Evolutionary conservation across 306 rosid species (phyloP), one percentile per base, ranked within the genome.

Genomic region (Calophaca sinica): DNA sequence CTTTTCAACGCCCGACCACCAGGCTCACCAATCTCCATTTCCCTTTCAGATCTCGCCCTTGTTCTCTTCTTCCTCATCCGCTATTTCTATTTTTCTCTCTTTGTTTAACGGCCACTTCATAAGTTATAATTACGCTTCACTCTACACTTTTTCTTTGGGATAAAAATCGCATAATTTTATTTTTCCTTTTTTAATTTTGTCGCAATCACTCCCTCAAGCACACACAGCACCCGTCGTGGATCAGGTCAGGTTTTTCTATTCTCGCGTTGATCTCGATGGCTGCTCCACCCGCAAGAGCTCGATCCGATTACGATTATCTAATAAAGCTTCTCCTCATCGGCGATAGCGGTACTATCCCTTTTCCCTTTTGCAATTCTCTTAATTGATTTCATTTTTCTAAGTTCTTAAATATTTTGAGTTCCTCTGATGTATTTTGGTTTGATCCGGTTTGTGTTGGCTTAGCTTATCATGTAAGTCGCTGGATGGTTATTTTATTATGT

Each of bases 301-400:
- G 97, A 60, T 91, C 97, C 64, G 97, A 92, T 87, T 89, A 92
- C 75, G 97, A 92, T 84, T 92, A 85, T 62, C 97, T 92, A 69
- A 88, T 92, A 67, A 92, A 92, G 86, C 97, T 92, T 78, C 96
- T 92, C 64, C 89, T 92, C 78, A 92, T 92, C 85, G 97, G 97
- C 81, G 97, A 92, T 73, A 92, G 97, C 86, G 97, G 97, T 93
- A 81, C 70, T 85, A 60, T 77, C 69, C 31, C 33, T 5, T 61
- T 26, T 10, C 2, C 42, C 4, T 41, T 55, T 51, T 32, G 3
- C 59, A 28, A 26, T 31, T 51, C 2, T 31, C 26, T 46, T 59
- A 41, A 38, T 55, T 6, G 28, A 11, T 12, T 66, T 35, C 31
- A 6, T 13, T 13, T 20, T 50, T 8, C 29, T 6, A 7, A 9